These are phyloP conservation scores for Podila minutissima DNA, from an alignment of 192 early-diverging fungal species.

Conservation along the genomic window DNA sequence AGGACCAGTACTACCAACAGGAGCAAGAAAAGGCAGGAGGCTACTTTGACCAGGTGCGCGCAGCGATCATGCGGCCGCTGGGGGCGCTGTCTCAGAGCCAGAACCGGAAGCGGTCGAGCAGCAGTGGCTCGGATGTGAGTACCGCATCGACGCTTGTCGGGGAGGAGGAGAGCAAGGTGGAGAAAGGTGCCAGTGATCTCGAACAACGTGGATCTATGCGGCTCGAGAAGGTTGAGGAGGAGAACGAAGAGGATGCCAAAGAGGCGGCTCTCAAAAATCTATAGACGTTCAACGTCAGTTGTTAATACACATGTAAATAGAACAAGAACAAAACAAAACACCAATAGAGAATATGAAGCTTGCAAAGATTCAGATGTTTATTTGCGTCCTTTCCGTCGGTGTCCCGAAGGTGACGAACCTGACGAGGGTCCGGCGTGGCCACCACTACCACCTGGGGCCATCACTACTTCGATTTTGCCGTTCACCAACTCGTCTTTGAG, in stretches of 20 bases:
- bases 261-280: neutral
- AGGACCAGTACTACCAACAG: neutral
- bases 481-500: constrained; percentile 52
- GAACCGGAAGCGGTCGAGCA: constrained; percentile 20
- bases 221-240: constrained; percentile 15
- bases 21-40: neutral
- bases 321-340: neutral
- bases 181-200: neutral
- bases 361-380: neutral
- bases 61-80: neutral
- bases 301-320: neutral
- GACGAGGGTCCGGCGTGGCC: neutral
- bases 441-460: neutral
- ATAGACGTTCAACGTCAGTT: neutral
- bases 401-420: constrained; percentile 8
- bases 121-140: constrained; percentile 18
- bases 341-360: neutral
- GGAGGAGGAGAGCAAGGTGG: neutral
- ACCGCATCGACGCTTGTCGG: constrained; percentile 27
- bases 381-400: constrained; percentile 44
- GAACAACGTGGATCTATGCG: neutral
- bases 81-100: neutral
- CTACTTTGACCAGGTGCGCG: neutral
- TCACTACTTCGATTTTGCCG: constrained; percentile 32
- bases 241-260: constrained; percentile 4